Base-by-base conservation (phyloP, 2,329 filamentous ascomycete genomes). In the Thelonectria olida region DNA sequence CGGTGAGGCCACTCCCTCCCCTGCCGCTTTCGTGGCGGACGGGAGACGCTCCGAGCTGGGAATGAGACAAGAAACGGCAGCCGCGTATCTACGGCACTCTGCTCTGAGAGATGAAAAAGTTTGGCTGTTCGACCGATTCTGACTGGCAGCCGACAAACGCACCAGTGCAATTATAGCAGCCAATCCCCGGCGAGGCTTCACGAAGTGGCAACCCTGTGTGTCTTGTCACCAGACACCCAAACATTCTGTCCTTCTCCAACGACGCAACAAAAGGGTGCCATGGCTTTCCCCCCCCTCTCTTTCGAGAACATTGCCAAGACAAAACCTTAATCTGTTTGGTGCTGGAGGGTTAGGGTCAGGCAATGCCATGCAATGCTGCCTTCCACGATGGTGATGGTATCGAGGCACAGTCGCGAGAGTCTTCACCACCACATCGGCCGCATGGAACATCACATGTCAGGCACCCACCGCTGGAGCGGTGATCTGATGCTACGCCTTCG, bases 1-100 rank as follows among this genome's bases (percentile, higher is more conserved):
- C 61, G 66, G 62, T 47, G 56, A 51, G 27, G 48, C 60, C 65
- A 61, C 59, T 54, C 59, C 52, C 38, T 41, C 27, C 45, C 62
- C 51, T 13, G 22, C 25, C 17, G 48, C 28, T 44, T 28, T 39
- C 51, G 61, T 64, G 54, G 53, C 52, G 48, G 38, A 45, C 51
- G 56, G 63, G 31, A 59, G 49, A 58, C 63, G 47, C 56, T 48
- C 60, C 64, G 55, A 70, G 54, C 48, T 64, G 31, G 56, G 52
- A 50, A 54, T 13, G 15, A 61, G 20, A 39, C 36, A 58, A 39
- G 23, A 8, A 9, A 7, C 39, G 8, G 39, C 27, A 6, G 19
- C 31, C 52, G 54, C 47, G 39, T 39, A 54, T 48, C n/a, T 39
- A 54, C 22, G 23, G 54, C 28, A 51, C 34, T 53, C 34, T 34